Evolutionary conservation across 768 basidiomycete genomes (phyloP).

Genomic region (Panaeolus cyanescens): DNA sequence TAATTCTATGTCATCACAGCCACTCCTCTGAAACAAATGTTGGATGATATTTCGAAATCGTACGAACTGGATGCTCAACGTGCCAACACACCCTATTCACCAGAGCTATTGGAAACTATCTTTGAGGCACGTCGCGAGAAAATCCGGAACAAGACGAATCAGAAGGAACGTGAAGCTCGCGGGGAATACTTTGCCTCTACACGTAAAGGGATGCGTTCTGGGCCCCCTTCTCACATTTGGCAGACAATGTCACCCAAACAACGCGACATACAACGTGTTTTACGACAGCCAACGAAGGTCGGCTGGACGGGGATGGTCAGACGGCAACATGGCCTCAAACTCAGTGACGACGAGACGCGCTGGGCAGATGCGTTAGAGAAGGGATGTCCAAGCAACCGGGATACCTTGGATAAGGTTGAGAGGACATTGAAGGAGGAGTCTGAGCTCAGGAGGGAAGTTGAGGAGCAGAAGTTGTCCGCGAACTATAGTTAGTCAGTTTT

Average conservation of each 20-base stretch:
- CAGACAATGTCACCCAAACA: constrained; percentile 50
- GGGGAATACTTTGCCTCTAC: constrained; percentile 62
- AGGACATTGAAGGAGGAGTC: not conserved
- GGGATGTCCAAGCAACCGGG: not conserved
- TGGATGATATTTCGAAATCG: constrained; percentile 30
- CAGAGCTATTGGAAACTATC: constrained; percentile 48
- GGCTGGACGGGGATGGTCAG: not conserved
- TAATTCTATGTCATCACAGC: constrained; percentile 25
- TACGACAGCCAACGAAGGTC: not conserved
- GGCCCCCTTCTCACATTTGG: constrained; percentile 67
- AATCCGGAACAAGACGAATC: constrained; percentile 65
- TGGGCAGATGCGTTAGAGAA: not conserved
- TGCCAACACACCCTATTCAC: constrained; percentile 41
- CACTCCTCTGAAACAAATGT: constrained; percentile 33
- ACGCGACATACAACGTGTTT: constrained; percentile 25
- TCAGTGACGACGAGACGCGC: not conserved
- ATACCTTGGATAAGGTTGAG: not conserved
- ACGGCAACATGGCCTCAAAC: not conserved
- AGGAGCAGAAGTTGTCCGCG: not conserved
- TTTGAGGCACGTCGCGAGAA: constrained; percentile 61
- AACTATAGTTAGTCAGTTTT: too few relatives aligned
- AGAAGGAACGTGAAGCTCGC: constrained; percentile 57
- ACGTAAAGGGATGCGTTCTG: constrained; percentile 45
- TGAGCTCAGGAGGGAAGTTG: not conserved
- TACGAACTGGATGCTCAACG: constrained; percentile 46